phyloP scores from a whole-genome alignment of 805 yeast species.

The Cyberlindnera xylosilytica region DNA sequence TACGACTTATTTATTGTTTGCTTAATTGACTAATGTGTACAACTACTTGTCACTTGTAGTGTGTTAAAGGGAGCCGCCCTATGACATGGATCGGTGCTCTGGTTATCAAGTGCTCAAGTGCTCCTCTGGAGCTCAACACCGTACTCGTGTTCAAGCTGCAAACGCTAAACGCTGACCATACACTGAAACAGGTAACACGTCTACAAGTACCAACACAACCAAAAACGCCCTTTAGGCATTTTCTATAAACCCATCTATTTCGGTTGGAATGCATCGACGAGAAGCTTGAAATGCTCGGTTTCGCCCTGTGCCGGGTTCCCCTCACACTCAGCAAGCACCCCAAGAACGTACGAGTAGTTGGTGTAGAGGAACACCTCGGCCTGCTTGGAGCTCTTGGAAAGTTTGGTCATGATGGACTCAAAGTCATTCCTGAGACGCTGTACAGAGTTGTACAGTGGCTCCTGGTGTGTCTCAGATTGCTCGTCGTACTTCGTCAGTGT shows the following conservation, averaged over 20 bases:
- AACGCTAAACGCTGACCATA: too few relatives aligned
- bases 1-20: neutral
- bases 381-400: conserved; percentile 51
- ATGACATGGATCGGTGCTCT: too few relatives aligned
- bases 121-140: too few relatives aligned
- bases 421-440: conserved; percentile 72
- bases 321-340: conserved; percentile 33
- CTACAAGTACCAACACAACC: too few relatives aligned
- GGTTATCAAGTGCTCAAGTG: too few relatives aligned
- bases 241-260: too few relatives aligned
- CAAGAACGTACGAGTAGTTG: conserved; percentile 33
- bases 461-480: conserved; percentile 37
- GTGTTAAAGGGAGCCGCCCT: too few relatives aligned
- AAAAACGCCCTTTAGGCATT: too few relatives aligned
- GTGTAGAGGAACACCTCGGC: conserved; percentile 71
- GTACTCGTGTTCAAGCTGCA: too few relatives aligned
- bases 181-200: too few relatives aligned
- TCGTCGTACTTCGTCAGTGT: conserved; percentile 43
- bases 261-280: conserved; percentile 39
- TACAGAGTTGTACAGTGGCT: conserved; percentile 72
- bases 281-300: conserved; percentile 40
- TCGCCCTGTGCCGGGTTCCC: conserved; percentile 42
- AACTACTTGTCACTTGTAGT: too few relatives aligned
- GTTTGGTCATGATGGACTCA: conserved; percentile 72
- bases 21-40: too few relatives aligned